These are phyloP conservation scores for Adiantum capillusveneris DNA, from an alignment of 75 land plant species.

Conservation along the genomic window DNA sequence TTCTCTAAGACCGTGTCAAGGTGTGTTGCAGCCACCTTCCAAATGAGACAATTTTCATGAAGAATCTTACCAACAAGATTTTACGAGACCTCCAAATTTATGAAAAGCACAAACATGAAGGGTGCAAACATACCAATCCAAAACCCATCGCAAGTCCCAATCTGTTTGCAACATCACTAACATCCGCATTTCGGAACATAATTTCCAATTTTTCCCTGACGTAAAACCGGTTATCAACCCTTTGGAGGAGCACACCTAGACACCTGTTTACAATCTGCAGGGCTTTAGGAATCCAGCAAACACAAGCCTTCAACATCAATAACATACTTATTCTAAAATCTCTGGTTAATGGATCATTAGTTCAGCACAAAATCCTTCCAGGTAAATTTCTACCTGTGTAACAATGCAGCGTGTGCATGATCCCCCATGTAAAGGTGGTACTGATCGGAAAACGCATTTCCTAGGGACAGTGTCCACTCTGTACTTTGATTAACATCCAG, in stretches of 20 bases:
- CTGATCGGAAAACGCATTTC: slow-evolving; percentile 66
- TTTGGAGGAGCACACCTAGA: slow-evolving; percentile 84
- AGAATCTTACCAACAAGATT: too few relatives aligned
- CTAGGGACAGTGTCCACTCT: slow-evolving; percentile 75
- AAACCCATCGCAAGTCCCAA: slow-evolving; percentile 96
- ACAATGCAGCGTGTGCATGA: slow-evolving; percentile 75
- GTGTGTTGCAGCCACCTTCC: slow-evolving; percentile 93
- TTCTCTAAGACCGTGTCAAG: slow-evolving; percentile 91
- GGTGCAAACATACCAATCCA: slow-evolving; percentile 62
- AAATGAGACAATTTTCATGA: background rate
- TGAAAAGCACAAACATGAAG: background rate
- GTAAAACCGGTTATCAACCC: slow-evolving; percentile 66
- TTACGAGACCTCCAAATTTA: too few relatives aligned
- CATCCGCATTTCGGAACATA: slow-evolving; percentile 80
- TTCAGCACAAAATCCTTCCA: too few relatives aligned
- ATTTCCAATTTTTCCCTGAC: slow-evolving; percentile 74
- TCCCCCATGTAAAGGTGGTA: slow-evolving; percentile 68
- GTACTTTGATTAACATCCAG: slow-evolving; percentile 78
- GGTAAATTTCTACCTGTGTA: too few relatives aligned
- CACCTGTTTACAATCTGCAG: too few relatives aligned
- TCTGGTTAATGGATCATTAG: too few relatives aligned
- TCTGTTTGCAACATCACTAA: slow-evolving; percentile 64
- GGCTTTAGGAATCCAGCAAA: too few relatives aligned
- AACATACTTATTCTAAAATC: too few relatives aligned
- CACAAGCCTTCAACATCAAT: too few relatives aligned